These are phyloP conservation scores for Geotrichum australiense DNA, from an alignment of 1,139 yeast species.

Conservation along the genomic window DNA sequence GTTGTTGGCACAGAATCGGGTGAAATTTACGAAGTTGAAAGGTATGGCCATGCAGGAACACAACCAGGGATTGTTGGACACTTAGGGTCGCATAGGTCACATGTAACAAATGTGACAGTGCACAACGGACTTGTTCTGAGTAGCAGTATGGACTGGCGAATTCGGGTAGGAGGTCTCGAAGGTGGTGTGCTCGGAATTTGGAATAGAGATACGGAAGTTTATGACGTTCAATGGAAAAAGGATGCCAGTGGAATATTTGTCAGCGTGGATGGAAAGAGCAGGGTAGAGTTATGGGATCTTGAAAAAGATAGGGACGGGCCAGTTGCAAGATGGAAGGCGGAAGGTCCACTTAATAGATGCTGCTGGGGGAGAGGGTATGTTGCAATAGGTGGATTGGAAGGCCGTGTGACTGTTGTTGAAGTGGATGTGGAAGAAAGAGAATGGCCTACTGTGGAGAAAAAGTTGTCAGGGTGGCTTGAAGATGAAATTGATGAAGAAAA, in stretches of 20 bases:
- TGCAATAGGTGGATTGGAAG: constrained; percentile 2
- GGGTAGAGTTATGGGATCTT: constrained; percentile 54
- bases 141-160: constrained; percentile 39
- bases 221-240: constrained; percentile 43
- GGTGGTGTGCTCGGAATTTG: constrained; percentile 1
- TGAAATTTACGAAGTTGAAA: constrained; percentile 38
- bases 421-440: constrained; percentile 1
- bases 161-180: constrained; percentile 19
- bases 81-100: constrained; percentile 33
- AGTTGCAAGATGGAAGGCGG: constrained; percentile 24
- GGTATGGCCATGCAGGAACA: constrained; percentile 34
- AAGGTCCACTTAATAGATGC: constrained; percentile 21
- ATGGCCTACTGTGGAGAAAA: not conserved
- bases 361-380: constrained; percentile 5
- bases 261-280: constrained; percentile 42
- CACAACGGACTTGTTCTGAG: constrained; percentile 35
- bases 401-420: not conserved
- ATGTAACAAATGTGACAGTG: constrained; percentile 28
- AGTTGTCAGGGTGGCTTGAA: not conserved
- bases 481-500: not conserved
- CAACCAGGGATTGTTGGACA: constrained; percentile 35
- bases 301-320: constrained; percentile 38
- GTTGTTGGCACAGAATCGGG: constrained; percentile 46
- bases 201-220: constrained; percentile 29
- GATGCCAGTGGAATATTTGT: constrained; percentile 41